Evolutionary conservation across 164 flowering plant species (phyloP).

Genomic region (Piper longum): DNA sequence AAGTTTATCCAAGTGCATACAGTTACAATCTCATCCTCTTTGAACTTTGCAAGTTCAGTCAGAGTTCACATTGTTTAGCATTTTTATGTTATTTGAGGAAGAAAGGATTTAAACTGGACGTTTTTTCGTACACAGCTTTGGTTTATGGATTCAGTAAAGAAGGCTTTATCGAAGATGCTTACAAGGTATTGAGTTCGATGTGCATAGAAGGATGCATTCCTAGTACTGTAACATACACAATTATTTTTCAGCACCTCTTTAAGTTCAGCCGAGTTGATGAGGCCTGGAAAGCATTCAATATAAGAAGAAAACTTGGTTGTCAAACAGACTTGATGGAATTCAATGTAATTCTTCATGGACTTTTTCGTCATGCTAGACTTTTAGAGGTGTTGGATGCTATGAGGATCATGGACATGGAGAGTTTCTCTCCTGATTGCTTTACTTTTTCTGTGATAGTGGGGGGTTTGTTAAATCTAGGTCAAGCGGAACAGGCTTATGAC

Average conservation of each 20-base stretch:
- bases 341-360: slow-evolving; percentile 36
- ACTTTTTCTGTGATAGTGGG: slow-evolving; percentile 33
- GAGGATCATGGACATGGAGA: slow-evolving; percentile 20
- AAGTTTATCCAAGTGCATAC: slow-evolving; percentile 10
- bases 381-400: slow-evolving; percentile 20
- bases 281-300: slow-evolving; percentile 8
- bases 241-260: slow-evolving; percentile 10
- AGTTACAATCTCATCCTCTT: slow-evolving; percentile 29
- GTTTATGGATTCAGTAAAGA: slow-evolving; percentile 35
- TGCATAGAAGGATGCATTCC: slow-evolving; percentile 25
- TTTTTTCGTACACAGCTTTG: slow-evolving; percentile 37
- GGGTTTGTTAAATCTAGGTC: slow-evolving; percentile 31
- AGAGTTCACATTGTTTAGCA: slow-evolving; percentile 17
- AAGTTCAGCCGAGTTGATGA: slow-evolving; percentile 14
- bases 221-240: slow-evolving; percentile 33
- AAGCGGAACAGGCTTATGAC: slow-evolving; percentile 8
- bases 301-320: slow-evolving; percentile 30
- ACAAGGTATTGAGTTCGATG: slow-evolving; percentile 26
- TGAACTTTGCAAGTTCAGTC: slow-evolving; percentile 31
- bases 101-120: slow-evolving; percentile 25
- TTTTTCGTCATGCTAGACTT: slow-evolving; percentile 15
- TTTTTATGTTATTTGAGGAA: slow-evolving; percentile 26
- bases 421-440: slow-evolving; percentile 27
- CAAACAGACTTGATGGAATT: slow-evolving; percentile 31
- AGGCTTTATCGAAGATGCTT: slow-evolving; percentile 24